Evolutionary conservation across 2,329 filamentous ascomycete species (phyloP).

Genomic region (Trichoderma citrinoviride): DNA sequence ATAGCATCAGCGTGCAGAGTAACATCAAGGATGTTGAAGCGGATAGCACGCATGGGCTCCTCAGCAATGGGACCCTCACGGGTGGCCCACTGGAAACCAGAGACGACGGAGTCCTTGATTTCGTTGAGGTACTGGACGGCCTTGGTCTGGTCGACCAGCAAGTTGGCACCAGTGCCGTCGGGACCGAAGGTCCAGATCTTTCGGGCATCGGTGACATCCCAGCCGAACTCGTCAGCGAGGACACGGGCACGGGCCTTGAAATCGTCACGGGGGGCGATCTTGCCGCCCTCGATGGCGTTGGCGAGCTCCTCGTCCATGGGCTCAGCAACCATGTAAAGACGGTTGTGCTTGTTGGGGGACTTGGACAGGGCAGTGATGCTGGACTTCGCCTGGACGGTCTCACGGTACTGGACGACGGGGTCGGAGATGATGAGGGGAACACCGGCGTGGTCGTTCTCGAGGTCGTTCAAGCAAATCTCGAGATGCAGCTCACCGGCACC

Average conservation of each 20-base stretch:
- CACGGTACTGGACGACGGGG: slow-evolving; percentile 97
- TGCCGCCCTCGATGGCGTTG: slow-evolving; percentile 85
- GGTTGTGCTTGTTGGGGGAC: slow-evolving; percentile 99
- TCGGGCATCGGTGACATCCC: slow-evolving; percentile 99
- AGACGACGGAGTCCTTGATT: slow-evolving; percentile 99
- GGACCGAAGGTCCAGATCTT: slow-evolving; percentile 99
- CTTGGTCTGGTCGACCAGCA: slow-evolving; percentile 99
- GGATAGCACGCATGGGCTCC: slow-evolving; percentile 94
- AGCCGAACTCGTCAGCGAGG: slow-evolving; percentile 94
- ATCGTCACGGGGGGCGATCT: slow-evolving; percentile 93
- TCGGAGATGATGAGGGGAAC: slow-evolving; percentile 97
- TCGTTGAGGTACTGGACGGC: slow-evolving; percentile 99
- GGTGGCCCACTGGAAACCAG: slow-evolving; percentile 99
- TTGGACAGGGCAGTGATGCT: slow-evolving; percentile 98
- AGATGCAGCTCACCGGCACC: slow-evolving; percentile 99
- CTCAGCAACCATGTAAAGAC: slow-evolving; percentile 93
- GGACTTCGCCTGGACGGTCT: slow-evolving; percentile 81
- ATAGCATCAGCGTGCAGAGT: slow-evolving; percentile 99
- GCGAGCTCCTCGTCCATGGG: slow-evolving; percentile 90
- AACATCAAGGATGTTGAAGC: slow-evolving; percentile 99
- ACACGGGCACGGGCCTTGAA: slow-evolving; percentile 97
- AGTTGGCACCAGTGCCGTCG: slow-evolving; percentile 95
- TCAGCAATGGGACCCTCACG: slow-evolving; percentile 96
- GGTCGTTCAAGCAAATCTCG: slow-evolving; percentile 99
- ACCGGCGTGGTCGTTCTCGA: slow-evolving; percentile 98